Evolutionary conservation across 129 eudicot species (phyloP).

Genomic region (Helichrysum umbraculigerum): DNA sequence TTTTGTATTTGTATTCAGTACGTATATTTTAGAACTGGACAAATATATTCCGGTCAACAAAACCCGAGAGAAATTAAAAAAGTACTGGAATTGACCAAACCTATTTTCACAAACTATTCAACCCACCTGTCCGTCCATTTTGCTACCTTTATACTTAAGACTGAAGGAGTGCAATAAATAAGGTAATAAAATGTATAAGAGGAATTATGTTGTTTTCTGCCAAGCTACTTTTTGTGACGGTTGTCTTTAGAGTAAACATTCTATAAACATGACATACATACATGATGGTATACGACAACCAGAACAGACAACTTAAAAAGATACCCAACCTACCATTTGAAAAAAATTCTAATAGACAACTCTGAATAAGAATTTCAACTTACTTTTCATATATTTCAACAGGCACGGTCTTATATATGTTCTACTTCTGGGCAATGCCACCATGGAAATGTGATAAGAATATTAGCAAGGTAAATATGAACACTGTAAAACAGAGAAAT

Average conservation of each 20-base stretch:
- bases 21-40: not conserved
- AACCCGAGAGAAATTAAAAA: not conserved
- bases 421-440: not conserved
- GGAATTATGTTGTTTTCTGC: slow-evolving; percentile 16
- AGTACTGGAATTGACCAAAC: not conserved
- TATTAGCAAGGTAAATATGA: not conserved
- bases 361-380: slow-evolving; percentile 23
- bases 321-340: slow-evolving; percentile 9
- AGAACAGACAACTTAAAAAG: slow-evolving; percentile 31
- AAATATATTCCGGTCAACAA: too few relatives aligned
- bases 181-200: not conserved
- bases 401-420: not conserved
- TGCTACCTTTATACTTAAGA: not conserved
- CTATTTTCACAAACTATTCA: not conserved
- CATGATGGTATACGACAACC: slow-evolving; percentile 23
- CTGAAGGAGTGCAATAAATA: not conserved
- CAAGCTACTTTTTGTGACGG: not conserved
- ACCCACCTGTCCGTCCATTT: not conserved
- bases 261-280: slow-evolving; percentile 23
- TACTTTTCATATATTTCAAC: not conserved
- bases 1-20: not conserved
- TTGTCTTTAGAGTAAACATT: not conserved
- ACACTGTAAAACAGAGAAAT: not conserved
- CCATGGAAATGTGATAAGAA: not conserved
- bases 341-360: slow-evolving; percentile 4